phyloP scores from a whole-genome alignment of 768 basidiomycete species.

The Kwoniella sp. region DNA sequence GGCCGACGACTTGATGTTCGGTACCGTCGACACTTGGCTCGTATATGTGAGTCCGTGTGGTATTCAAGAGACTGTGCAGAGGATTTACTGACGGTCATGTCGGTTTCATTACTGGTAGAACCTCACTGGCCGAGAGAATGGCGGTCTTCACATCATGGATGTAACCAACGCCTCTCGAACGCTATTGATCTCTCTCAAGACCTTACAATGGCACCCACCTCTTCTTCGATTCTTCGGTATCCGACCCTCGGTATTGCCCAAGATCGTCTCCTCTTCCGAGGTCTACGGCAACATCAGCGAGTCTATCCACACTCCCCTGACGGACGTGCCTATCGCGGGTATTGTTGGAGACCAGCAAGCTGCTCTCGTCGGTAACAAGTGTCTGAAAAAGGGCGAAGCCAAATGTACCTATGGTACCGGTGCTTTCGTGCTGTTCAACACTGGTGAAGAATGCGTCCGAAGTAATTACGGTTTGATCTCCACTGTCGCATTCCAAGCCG shows the following conservation, averaged over 20 bases:
- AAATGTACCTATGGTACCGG: conserved; percentile 99
- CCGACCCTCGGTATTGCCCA: conserved; percentile 75
- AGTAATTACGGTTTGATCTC: conserved; percentile 85
- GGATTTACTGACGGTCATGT: background rate
- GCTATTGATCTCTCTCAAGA: conserved; percentile 79
- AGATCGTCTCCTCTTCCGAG: conserved; percentile 86
- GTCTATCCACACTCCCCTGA: conserved; percentile 59
- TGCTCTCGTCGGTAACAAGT: conserved; percentile 94
- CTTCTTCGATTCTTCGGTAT: conserved; percentile 87
- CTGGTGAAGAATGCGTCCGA: conserved; percentile 80
- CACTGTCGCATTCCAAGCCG: conserved; percentile 89
- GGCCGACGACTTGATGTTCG: conserved; percentile 79
- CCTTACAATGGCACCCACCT: conserved; percentile 77
- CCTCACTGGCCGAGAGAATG: conserved; percentile 73
- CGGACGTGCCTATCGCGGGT: conserved; percentile 81
- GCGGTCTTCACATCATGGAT: conserved; percentile 80
- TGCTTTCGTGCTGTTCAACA: conserved; percentile 93
- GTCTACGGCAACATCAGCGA: conserved; percentile 76
- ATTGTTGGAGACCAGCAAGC: conserved; percentile 98
- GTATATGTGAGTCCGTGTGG: conserved; percentile 66
- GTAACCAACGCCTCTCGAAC: conserved; percentile 96
- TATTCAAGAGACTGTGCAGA: background rate
- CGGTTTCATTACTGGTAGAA: no score
- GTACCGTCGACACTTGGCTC: conserved; percentile 97
- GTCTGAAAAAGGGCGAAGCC: conserved; percentile 83